Base-by-base conservation (phyloP, 495 filamentous ascomycete genomes). In the Astrocystis sublimbata region DNA sequence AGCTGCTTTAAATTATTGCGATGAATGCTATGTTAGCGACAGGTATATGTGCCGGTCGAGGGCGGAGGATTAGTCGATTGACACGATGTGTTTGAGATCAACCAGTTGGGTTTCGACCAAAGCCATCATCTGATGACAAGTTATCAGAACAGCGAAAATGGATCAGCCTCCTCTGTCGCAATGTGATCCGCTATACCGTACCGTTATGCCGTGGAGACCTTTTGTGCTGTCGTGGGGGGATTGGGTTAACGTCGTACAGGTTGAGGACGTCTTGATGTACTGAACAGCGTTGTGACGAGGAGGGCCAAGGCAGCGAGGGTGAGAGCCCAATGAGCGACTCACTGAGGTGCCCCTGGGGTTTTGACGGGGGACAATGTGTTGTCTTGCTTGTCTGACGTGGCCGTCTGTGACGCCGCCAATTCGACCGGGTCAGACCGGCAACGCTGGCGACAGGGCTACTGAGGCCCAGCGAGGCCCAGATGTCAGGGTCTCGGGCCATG, bases 371-470 rank as follows among this genome's bases (percentile, higher is more conserved):
- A 62, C 51, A 62, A n/a, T 56, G 60, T 26, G 60, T 35, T 62
- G 60, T 54, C 51, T 55, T n/a, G 19, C 36, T 41, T 55, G 50
- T 62, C 60, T 62, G 60, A 62, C 60, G 60, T 62, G 60, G 60
- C 60, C 51, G 41, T 55, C 55, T 28, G 51, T 56, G 60, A 46
- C 28, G 51, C 36, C 33, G 60, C 51, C 60, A 51, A 62, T 41
- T 62, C 60, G 56, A 46, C 56, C 56, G 58, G 46, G 45, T 60
- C 58, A 60, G 58, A 35, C 46, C 58, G 60, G 60, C 41, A 55
- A 46, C 50, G 41, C 51, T 40, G 38, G 51, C 40, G 31, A 56
- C 60, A 55, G 41, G 60, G 51, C 17, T 30, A 58, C 35, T 38
- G 58, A 61, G 47, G n/a, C n/a, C n/a, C n/a, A n/a, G n/a, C n/a